Base-by-base conservation (phyloP, 2,329 filamentous ascomycete species). In the Fusarium sp. region DNA sequence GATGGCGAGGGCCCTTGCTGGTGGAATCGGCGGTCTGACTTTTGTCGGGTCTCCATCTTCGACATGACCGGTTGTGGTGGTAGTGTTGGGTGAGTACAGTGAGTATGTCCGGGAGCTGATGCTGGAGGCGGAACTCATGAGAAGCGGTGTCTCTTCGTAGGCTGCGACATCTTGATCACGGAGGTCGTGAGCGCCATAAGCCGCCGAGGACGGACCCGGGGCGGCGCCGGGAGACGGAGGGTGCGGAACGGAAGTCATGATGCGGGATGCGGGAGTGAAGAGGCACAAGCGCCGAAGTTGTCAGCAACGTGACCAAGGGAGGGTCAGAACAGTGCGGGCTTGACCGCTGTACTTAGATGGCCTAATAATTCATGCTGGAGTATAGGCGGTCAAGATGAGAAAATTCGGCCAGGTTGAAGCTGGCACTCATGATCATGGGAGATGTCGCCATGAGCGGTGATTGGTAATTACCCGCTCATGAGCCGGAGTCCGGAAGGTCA, bases 1-100 rank as follows among this genome's bases (percentile, higher is more conserved):
- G 63, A 92, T 88, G 50, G 86, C 83, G 3, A 84, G 47, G 9
- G 80, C 85, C 58, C 87, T 81, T 12, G 77, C 68, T 14, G 76
- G 64, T 11, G 80, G 72, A 40, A 84, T 78, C 2, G 38, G 73
- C 63, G 66, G 76, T 63, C 64, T 79, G 32, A 33, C 25, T 17
- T 68, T 40, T 22, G n/a, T 37, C 17, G 45, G 10, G 35, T 52
- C 20, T 17, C 32, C 60, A 52, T 70, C 57, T 10, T 68, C 69
- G 35, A 69, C 40, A 54, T 37, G 65, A 11, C 45, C 25, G 37
- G 68, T 60, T 35, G 58, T 45, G 50, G 58, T 54, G 54, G 61
- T 40, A 14, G 38, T 60, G 30, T 71, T 66, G n/a, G 56, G 64
- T 1, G 54, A 38, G 9, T 15, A 32, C 7, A 57, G 37, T 3